Base-by-base conservation (phyloP, 169 alveolate species). In the Eimeria falciformis region DNA sequence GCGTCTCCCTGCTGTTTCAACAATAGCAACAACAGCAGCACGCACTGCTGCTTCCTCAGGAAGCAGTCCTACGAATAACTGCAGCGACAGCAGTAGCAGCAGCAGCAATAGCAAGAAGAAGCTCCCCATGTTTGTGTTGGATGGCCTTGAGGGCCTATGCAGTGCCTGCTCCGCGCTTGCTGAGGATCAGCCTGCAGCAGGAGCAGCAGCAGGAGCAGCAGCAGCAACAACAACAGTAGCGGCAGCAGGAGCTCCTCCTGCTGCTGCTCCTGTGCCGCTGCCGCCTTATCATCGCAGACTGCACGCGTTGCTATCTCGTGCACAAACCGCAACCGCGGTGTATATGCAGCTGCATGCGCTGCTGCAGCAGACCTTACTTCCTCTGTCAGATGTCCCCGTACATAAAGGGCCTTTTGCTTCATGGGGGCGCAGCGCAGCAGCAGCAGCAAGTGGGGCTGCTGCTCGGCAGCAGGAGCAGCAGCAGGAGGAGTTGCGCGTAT, bases 121-220 rank as follows among this genome's bases (percentile, higher is more conserved):
- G 23, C 50, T 12, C 50, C 86, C 86, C 45, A 47, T 77, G 25
- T 77, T 77, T 17, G 86, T 77, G 69, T 43, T 77, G 68, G 86
- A 77, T 47, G 86, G 86, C 43, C 86, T 77, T 33, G 86, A 77
- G 68, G 86, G 86, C 45, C 68, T 77, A 21, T 77, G 86, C 47
- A 68, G 3, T 33, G 23, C 47, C 43, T 77, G 86, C 86, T 6
- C 86, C 27, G 86, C 65, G 46, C 68, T 77, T 23, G 86, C 86
- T 21, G 86, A 77, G n/a, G 69, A 77, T 6, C 50, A 45, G 27
- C 43, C 75, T 43, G 58, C 90, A 55, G 40, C 77, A 2, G 77
- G 33, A 27, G 33, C 46, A 2, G 47, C 47, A 27, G 71, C 88
- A 47, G 71, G 45, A 45, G 69, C 84, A 37, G 58, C 69, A 58